phyloP scores from a whole-genome alignment of 2,329 filamentous ascomycete species.

The Xylariaceae sp. region DNA sequence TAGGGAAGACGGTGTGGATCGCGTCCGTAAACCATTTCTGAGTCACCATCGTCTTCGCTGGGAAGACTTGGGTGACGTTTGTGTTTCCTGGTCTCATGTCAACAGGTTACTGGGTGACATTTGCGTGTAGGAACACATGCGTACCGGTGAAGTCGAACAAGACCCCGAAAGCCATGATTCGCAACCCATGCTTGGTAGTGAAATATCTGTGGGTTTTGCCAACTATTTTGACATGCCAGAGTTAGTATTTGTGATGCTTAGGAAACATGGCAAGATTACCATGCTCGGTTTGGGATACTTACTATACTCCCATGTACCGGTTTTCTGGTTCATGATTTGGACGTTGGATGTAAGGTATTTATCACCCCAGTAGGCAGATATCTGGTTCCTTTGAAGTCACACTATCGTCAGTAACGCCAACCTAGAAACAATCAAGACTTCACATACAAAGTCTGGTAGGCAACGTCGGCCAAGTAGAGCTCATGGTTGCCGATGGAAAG shows the following conservation, averaged over 20 bases:
- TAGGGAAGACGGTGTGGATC: slow-evolving; percentile 45
- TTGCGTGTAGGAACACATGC: no score
- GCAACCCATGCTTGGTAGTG: slow-evolving; percentile 37
- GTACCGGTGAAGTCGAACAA: slow-evolving; percentile 45
- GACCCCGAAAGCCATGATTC: slow-evolving; percentile 41
- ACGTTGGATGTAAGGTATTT: slow-evolving; percentile 43
- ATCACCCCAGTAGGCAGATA: slow-evolving; percentile 50
- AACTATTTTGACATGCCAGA: slow-evolving; percentile 18
- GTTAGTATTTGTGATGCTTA: no score
- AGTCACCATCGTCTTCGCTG: slow-evolving; percentile 44
- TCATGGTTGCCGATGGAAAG: slow-evolving; percentile 52
- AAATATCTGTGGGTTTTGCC: slow-evolving; percentile 41
- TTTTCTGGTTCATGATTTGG: slow-evolving; percentile 36
- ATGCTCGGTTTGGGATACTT: neutral
- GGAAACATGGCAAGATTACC: no score
- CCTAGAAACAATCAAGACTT: neutral
- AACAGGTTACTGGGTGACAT: no score
- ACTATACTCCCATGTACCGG: slow-evolving; percentile 35
- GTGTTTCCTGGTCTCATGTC: no score
- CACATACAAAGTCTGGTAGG: slow-evolving; percentile 50
- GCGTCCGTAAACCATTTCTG: slow-evolving; percentile 57
- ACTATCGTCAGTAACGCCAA: neutral
- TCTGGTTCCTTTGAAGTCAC: slow-evolving; percentile 35
- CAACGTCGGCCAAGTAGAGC: slow-evolving; percentile 56
- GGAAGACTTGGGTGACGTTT: slow-evolving; percentile 56